Percentiles rank a stretch among this genome's conserved stretches.
Evolutionary conservation across 2,329 filamentous ascomycete species (phyloP).

Genomic region (Exophiala bonariae): DNA sequence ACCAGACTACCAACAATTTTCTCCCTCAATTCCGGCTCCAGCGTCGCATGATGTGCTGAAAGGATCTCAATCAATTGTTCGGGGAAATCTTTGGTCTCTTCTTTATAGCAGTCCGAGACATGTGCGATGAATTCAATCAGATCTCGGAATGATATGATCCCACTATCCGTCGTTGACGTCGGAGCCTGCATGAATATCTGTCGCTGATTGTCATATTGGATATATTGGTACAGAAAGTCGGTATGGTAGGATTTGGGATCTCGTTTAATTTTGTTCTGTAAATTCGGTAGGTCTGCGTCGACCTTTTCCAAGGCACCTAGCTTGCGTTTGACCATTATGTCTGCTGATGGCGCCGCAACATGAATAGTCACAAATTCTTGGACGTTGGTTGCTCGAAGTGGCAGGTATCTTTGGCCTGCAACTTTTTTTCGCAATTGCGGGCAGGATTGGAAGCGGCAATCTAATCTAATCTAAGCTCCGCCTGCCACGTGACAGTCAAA

Average conservation of each 20-base stretch:
- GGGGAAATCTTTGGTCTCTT: slow-evolving; percentile 74
- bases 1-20: slow-evolving; percentile 92
- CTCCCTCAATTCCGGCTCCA: slow-evolving; percentile 84
- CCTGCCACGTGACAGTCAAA: too few relatives aligned
- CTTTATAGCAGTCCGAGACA: slow-evolving; percentile 88
- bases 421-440: too few relatives aligned
- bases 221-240: slow-evolving; percentile 84
- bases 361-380: too few relatives aligned
- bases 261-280: slow-evolving; percentile 87
- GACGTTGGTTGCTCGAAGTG: too few relatives aligned
- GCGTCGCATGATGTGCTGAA: slow-evolving; percentile 74
- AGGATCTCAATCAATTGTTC: slow-evolving; percentile 80
- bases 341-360: too few relatives aligned
- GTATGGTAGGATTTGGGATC: slow-evolving; percentile 88
- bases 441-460: too few relatives aligned
- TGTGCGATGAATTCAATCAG: slow-evolving; percentile 92
- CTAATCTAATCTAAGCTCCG: too few relatives aligned
- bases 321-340: slow-evolving; percentile 77
- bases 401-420: too few relatives aligned
- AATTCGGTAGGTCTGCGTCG: slow-evolving; percentile 83
- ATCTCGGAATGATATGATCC: slow-evolving; percentile 81
- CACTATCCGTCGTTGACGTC: slow-evolving; percentile 71
- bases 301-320: slow-evolving; percentile 92
- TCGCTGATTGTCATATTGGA: slow-evolving; percentile 86
- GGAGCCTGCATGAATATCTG: slow-evolving; percentile 90